A percentile compares a stretch with the other conserved stretches of the same genome.
These are phyloP conservation scores for Nyssa sinensis DNA, from an alignment of 148 eudicot species.

Conservation along the genomic window DNA sequence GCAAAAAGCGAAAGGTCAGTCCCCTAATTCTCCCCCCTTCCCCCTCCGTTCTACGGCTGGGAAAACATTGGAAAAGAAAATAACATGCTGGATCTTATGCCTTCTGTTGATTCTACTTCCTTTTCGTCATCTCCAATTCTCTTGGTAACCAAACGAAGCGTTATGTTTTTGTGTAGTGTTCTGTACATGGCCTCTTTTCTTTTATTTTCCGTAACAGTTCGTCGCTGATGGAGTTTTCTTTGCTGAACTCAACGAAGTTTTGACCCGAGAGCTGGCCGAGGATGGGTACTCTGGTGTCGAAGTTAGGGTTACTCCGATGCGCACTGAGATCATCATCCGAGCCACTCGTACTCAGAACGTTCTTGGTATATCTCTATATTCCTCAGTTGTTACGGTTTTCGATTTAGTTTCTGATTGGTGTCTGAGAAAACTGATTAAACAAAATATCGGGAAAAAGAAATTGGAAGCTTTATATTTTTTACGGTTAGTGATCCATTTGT, in stretches of 20 bases:
- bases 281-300: slow-evolving; percentile 41
- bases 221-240: slow-evolving; percentile 37
- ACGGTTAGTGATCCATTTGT: background rate
- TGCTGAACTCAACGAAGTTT: slow-evolving; percentile 34
- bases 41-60: background rate
- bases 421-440: too few species aligned
- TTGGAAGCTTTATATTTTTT: background rate
- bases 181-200: background rate
- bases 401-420: too few species aligned
- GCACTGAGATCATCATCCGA: slow-evolving; percentile 54
- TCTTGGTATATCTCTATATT: slow-evolving; percentile 35
- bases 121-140: background rate
- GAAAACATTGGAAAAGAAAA: background rate
- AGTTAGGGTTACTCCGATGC: slow-evolving; percentile 39
- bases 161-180: too few species aligned
- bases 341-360: slow-evolving; percentile 64
- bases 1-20: slow-evolving; percentile 36
- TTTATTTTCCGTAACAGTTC: slow-evolving; percentile 14
- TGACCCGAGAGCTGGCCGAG: slow-evolving; percentile 35
- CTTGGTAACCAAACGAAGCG: too few species aligned
- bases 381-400: background rate
- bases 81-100: background rate
- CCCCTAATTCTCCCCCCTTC: background rate
- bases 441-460: background rate
- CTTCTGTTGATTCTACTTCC: background rate